phyloP scores from a whole-genome alignment of 805 yeast species.

The Ogataea trehalophila region DNA sequence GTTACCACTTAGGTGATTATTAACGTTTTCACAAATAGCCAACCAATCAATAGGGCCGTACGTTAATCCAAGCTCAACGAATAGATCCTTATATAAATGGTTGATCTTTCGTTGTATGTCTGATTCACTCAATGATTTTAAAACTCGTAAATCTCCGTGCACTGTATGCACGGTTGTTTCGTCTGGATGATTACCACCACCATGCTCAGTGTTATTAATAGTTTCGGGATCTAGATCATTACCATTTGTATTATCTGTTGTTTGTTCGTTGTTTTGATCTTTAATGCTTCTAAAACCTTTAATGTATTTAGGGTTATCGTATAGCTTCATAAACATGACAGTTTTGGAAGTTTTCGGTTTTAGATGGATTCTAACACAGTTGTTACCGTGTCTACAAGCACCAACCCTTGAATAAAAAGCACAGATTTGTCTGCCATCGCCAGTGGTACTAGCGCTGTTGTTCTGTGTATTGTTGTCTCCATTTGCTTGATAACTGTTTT shows the following conservation, averaged over 20 bases:
- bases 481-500: not conserved
- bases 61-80: constrained; percentile 46
- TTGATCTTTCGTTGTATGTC: constrained; percentile 48
- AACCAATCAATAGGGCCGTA: constrained; percentile 54
- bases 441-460: not conserved
- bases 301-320: constrained; percentile 49
- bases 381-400: constrained; percentile 89
- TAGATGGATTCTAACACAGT: constrained; percentile 70
- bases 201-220: not conserved
- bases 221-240: not conserved
- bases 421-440: constrained; percentile 15
- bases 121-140: constrained; percentile 14
- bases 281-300: constrained; percentile 32
- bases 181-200: not conserved
- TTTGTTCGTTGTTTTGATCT: constrained; percentile 11
- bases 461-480: not conserved
- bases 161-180: not conserved
- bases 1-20: constrained; percentile 80
- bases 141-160: not conserved
- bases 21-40: constrained; percentile 77
- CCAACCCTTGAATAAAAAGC: constrained; percentile 76
- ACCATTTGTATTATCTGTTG: too few relatives aligned
- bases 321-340: constrained; percentile 59
- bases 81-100: constrained; percentile 67
- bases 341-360: constrained; percentile 64